Evolutionary conservation across 2,329 filamentous ascomycete species (phyloP), one percentile per base, ranked within the genome.

Genomic region (Niveomyces coronatus): DNA sequence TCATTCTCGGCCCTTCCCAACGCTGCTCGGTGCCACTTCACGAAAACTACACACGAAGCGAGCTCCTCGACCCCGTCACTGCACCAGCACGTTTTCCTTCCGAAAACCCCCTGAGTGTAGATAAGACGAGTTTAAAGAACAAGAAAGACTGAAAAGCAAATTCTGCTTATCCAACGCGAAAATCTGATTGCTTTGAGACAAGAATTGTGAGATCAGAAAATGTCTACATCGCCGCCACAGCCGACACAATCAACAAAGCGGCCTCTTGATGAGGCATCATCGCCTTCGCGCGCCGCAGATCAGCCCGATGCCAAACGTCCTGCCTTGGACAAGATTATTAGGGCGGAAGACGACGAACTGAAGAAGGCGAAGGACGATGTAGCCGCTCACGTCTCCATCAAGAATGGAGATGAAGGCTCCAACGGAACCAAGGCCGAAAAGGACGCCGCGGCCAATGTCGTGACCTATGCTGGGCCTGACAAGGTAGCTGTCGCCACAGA

Each of bases 261-360:
- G 55, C 91, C 91, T 44, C 78, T 98, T 48, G 91, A 98, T 70
- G 91, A 96, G 57, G 84, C 89, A 9, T 96, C 91, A 14, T 98
- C 91, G 9, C 91, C 91, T 24, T 94, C 87, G 22, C 84, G 84
- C 45, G 82, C 83, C 27, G 86, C 77, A 57, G 91, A 96, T 53
- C 88, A 95, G 59, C 91, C 93, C 38, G 91, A 98, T 52, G 91
- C 91, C 45, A 98, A 98, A 69, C 85, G 91, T 50, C 91, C 86
- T 34, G 91, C 91, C 27, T 77, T 98, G 45, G 89, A 96, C 65
- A 98, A 96, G 69, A 71, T 87, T 50, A 71, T 83, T 51, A 86
- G 83, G 60, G 78, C 74, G 18, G 70, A 76, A 40, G 68, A 74
- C 44, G 53, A 55, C 26, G 68, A 72, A 40, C 70, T 65, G 37